These are phyloP conservation scores for Candida arabinofermentans DNA, from an alignment of 805 yeast species.

Conservation along the genomic window DNA sequence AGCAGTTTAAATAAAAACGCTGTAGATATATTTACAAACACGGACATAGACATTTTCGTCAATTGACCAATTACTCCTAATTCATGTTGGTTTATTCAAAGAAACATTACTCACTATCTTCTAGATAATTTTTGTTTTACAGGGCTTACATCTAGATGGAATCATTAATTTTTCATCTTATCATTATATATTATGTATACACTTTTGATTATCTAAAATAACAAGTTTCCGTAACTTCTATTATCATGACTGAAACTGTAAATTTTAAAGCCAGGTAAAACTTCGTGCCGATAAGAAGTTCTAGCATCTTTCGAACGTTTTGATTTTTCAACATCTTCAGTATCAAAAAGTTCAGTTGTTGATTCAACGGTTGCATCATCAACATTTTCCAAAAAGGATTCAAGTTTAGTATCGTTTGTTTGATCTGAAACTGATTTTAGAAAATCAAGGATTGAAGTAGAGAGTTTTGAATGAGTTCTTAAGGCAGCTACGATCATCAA, in stretches of 20 bases:
- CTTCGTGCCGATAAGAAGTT: neutral
- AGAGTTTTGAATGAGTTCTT: conserved; percentile 5
- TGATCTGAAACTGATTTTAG: conserved; percentile 5
- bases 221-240: neutral
- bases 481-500: conserved; percentile 11
- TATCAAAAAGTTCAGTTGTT: conserved; percentile 10
- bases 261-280: neutral
- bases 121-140: no score
- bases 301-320: neutral
- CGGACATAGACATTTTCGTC: no score
- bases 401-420: conserved; percentile 14
- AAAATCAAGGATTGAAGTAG: conserved; percentile 1
- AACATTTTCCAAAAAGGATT: conserved; percentile 5
- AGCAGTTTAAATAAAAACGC: no score
- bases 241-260: neutral
- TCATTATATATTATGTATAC: neutral
- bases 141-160: no score
- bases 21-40: no score
- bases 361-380: neutral
- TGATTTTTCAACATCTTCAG: neutral
- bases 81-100: no score
- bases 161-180: no score
- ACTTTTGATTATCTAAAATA: neutral
- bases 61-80: no score
- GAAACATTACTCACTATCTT: no score